Evolutionary conservation across 768 basidiomycete species (phyloP).

Genomic region (Trametes cinnabarina): DNA sequence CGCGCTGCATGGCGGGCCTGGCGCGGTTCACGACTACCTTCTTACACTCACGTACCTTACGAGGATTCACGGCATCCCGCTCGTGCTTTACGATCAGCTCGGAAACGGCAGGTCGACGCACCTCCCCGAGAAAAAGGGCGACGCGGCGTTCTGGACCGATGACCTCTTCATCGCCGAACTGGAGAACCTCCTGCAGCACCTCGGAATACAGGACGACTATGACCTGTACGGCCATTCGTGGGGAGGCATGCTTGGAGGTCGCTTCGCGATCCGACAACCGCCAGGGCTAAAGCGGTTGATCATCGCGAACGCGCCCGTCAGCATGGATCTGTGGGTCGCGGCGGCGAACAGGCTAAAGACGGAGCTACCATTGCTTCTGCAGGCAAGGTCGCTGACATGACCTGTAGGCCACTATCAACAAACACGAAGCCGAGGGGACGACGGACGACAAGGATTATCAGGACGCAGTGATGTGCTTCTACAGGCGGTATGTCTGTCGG

Average conservation of each 20-base stretch:
- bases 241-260: slow-evolving; percentile 46
- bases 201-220: slow-evolving; percentile 45
- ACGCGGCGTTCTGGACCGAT: slow-evolving; percentile 46
- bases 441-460: slow-evolving; percentile 45
- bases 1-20: slow-evolving; percentile 55
- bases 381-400: slow-evolving; percentile 18
- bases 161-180: slow-evolving; percentile 54
- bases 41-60: slow-evolving; percentile 40
- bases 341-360: slow-evolving; percentile 24
- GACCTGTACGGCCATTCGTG: slow-evolving; percentile 43
- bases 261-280: slow-evolving; percentile 28
- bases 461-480: slow-evolving; percentile 37
- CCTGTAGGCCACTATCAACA: slow-evolving; percentile 25
- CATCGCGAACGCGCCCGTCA: slow-evolving; percentile 28
- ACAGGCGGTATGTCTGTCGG: slow-evolving; percentile 42
- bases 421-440: slow-evolving; percentile 45
- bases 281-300: slow-evolving; percentile 35
- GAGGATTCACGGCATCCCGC: slow-evolving; percentile 37
- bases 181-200: slow-evolving; percentile 38
- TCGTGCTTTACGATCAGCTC: slow-evolving; percentile 54
- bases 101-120: slow-evolving; percentile 56
- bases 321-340: slow-evolving; percentile 35
- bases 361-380: slow-evolving; percentile 33
- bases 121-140: slow-evolving; percentile 45
- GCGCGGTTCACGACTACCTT: slow-evolving; percentile 43